Conservation (phyloP, 192 early-diverging fungal species). For the Paraglomus occultum region DNA sequence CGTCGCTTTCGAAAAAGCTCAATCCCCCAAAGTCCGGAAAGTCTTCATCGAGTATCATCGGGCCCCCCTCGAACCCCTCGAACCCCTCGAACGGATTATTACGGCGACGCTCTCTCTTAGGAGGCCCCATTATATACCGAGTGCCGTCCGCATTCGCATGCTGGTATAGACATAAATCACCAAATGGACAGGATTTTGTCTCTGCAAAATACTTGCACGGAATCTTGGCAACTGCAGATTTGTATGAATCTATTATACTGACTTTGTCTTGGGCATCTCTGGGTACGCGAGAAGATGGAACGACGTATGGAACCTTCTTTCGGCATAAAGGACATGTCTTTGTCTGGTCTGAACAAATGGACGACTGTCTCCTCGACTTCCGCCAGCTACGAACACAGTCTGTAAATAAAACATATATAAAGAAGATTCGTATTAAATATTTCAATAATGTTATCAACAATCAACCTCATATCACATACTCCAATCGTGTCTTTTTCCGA, state of each 20-base stretch:
- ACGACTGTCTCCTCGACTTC: constrained; percentile 8
- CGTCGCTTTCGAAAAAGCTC: too few species aligned
- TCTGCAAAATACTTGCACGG: constrained; percentile 25
- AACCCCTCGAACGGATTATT: too few species aligned
- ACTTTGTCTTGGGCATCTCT: neutral
- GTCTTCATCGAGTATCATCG: too few species aligned
- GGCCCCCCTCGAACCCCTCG: too few species aligned
- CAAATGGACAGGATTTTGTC: constrained; percentile 13
- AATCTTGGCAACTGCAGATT: neutral
- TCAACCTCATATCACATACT: neutral
- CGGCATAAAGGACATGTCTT: constrained; percentile 23
- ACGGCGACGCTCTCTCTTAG: neutral
- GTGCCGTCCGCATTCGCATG: constrained; percentile 26
- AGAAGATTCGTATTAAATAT: neutral
- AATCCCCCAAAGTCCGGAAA: too few species aligned
- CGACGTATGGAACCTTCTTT: constrained; percentile 23
- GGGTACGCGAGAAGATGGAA: constrained; percentile 3
- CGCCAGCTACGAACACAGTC: constrained; percentile 23
- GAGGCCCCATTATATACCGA: constrained; percentile 7
- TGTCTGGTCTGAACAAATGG: neutral
- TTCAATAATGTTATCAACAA: neutral
- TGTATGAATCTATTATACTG: constrained; percentile 9
- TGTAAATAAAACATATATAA: neutral
- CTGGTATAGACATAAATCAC: constrained; percentile 2
- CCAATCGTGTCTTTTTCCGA: too few species aligned